Evolutionary conservation across 441 rosid species (phyloP).

Genomic region (Manihot esculenta): DNA sequence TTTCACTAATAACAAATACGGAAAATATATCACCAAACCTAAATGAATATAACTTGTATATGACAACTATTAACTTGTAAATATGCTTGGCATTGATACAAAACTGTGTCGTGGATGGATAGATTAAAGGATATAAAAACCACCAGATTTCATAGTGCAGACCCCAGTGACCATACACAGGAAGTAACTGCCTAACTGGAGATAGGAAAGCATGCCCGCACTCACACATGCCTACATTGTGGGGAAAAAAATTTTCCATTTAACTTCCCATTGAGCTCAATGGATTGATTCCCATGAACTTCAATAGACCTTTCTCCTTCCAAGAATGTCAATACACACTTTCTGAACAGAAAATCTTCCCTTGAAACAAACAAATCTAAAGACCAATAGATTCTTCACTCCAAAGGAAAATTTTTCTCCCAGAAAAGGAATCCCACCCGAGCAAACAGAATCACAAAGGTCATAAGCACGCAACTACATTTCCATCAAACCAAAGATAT

Average conservation of each 20-base stretch:
- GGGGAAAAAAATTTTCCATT: background rate
- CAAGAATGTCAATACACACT: background rate
- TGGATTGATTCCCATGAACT: background rate
- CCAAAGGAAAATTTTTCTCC: background rate
- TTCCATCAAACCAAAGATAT: background rate
- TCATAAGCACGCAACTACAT: constrained; percentile 5
- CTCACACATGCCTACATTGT: background rate
- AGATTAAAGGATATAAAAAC: background rate
- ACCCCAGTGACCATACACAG: background rate
- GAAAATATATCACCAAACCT: background rate
- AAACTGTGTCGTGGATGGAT: background rate
- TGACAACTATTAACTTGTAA: background rate
- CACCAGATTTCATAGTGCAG: background rate
- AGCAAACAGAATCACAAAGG: constrained; percentile 1
- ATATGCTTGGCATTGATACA: background rate
- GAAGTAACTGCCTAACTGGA: background rate
- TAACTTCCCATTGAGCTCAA: background rate
- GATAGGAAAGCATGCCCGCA: too few species aligned
- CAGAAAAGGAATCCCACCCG: background rate
- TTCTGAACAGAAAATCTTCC: background rate
- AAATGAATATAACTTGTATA: background rate
- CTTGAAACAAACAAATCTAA: background rate
- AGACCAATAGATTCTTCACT: background rate
- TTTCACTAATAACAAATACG: background rate
- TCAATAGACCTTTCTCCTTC: background rate